phyloP scores from a whole-genome alignment of 495 filamentous ascomycete genomes.

The Hamigera avellanea region DNA sequence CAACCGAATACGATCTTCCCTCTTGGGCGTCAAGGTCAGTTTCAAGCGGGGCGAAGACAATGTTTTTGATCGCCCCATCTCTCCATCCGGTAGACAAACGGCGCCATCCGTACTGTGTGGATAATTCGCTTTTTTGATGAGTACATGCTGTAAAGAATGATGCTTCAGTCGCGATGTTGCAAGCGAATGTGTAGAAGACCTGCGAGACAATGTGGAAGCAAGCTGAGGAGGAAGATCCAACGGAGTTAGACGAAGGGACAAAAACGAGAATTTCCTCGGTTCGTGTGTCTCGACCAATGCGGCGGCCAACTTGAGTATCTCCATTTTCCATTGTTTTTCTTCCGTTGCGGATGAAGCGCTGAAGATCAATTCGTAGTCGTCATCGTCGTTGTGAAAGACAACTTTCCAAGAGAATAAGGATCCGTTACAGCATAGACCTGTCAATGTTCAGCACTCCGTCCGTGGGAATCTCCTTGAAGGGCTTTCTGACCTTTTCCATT shows the following conservation, averaged over 20 bases:
- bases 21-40: conserved; percentile 43
- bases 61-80: conserved; percentile 22
- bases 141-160: conserved; percentile 48
- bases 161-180: conserved; percentile 53
- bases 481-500: conserved; percentile 64
- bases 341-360: conserved; percentile 80
- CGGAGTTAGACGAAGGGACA: conserved; percentile 59
- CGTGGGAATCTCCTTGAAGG: too few relatives aligned
- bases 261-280: conserved; percentile 31
- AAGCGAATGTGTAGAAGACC: conserved; percentile 70
- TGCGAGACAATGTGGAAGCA: conserved; percentile 57
- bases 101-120: conserved; percentile 41
- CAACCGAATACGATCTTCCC: conserved; percentile 65
- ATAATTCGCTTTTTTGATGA: conserved; percentile 81
- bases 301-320: conserved; percentile 23
- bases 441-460: not conserved
- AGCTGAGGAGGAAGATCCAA: conserved; percentile 63
- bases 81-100: conserved; percentile 8
- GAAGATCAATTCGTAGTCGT: conserved; percentile 73
- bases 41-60: conserved; percentile 4
- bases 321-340: conserved; percentile 60
- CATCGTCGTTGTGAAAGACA: conserved; percentile 66
- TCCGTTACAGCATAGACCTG: conserved; percentile 77
- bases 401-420: conserved; percentile 89
- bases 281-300: conserved; percentile 14